Conservation (phyloP, 1,284 basidiomycete species). For the Ustilago tritici region DNA sequence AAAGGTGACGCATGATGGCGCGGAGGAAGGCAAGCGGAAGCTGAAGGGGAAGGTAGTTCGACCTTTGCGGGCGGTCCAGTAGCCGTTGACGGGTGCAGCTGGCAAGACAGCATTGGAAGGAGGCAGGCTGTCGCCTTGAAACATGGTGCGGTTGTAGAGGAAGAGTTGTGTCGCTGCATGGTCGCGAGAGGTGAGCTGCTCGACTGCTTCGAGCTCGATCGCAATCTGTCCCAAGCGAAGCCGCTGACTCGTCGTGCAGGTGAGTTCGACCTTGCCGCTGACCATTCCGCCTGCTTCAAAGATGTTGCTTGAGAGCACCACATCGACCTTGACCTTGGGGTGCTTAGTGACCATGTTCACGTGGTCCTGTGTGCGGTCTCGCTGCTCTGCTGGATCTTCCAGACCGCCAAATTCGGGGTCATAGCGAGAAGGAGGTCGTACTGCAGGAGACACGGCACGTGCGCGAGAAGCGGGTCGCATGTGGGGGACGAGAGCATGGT, state of each 20-base stretch:
- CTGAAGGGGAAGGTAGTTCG: constrained; percentile 63
- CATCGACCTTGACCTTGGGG: constrained; percentile 61
- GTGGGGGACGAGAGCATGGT: constrained; percentile 30
- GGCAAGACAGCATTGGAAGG: constrained; percentile 65
- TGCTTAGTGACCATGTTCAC: constrained; percentile 65
- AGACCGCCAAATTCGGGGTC: constrained; percentile 44
- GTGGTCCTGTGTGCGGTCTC: constrained; percentile 44
- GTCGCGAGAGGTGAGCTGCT: constrained; percentile 64
- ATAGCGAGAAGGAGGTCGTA: constrained; percentile 33
- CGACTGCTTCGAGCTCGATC: constrained; percentile 57
- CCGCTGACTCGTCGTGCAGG: constrained; percentile 58
- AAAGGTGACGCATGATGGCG: constrained; percentile 59
- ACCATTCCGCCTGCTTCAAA: constrained; percentile 59
- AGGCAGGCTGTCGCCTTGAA: constrained; percentile 62
- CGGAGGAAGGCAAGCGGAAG: constrained; percentile 56
- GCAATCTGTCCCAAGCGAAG: constrained; percentile 63
- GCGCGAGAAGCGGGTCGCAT: constrained; percentile 27
- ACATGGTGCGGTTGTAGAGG: constrained; percentile 63
- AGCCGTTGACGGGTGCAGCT: constrained; percentile 56
- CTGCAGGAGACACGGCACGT: constrained; percentile 29
- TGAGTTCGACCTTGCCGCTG: constrained; percentile 62
- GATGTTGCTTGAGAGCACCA: constrained; percentile 52
- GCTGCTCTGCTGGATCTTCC: constrained; percentile 30
- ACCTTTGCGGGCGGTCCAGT: constrained; percentile 65
- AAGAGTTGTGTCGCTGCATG: constrained; percentile 63